Percentiles rank a stretch among this genome's conserved stretches.
These are phyloP conservation scores for Spathaspora arborariae DNA, from an alignment of 805 yeast genomes.

Conservation along the genomic window DNA sequence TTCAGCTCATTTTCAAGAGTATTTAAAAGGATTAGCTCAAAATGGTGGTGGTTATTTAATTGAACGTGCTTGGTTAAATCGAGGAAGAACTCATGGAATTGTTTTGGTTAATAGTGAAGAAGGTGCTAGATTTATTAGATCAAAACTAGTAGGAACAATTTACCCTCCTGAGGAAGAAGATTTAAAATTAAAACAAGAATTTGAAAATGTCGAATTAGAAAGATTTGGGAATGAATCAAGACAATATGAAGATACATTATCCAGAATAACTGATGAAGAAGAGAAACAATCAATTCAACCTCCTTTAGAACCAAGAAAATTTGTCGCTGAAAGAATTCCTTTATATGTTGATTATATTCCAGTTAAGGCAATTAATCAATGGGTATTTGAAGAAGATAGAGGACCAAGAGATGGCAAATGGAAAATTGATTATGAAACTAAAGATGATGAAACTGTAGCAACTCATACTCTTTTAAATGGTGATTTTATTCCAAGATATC, in stretches of 20 bases:
- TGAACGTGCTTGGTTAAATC: slow-evolving; percentile 45
- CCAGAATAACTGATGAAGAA: slow-evolving; percentile 1
- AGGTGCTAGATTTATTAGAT: slow-evolving; percentile 36
- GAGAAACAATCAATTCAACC: slow-evolving; percentile 9
- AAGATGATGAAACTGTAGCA: slow-evolving; percentile 25
- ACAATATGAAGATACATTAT: slow-evolving; percentile 12
- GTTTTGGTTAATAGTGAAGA: slow-evolving; percentile 37
- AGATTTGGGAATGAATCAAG: slow-evolving; percentile 16
- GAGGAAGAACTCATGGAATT: slow-evolving; percentile 39
- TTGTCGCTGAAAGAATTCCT: slow-evolving; percentile 16
- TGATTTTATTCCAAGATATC: slow-evolving; percentile 15
- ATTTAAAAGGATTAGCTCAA: slow-evolving; percentile 27
- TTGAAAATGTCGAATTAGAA: slow-evolving; percentile 17
- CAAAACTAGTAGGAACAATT: slow-evolving; percentile 27
- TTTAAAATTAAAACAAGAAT: slow-evolving; percentile 12
- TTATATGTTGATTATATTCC: slow-evolving; percentile 43
- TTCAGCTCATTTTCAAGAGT: slow-evolving; percentile 33
- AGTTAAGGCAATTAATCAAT: slow-evolving; percentile 40
- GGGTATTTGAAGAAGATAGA: slow-evolving; percentile 45
- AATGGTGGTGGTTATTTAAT: slow-evolving; percentile 16
- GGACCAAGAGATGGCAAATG: slow-evolving; percentile 45
- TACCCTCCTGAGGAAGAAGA: slow-evolving; percentile 31
- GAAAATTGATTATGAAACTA: slow-evolving; percentile 34
- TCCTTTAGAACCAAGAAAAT: slow-evolving; percentile 17
- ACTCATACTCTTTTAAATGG: slow-evolving; percentile 15